Evolutionary conservation across 495 filamentous ascomycete species (phyloP), one percentile per base, ranked within the genome.

Genomic region (Aspergillus ellipticus): DNA sequence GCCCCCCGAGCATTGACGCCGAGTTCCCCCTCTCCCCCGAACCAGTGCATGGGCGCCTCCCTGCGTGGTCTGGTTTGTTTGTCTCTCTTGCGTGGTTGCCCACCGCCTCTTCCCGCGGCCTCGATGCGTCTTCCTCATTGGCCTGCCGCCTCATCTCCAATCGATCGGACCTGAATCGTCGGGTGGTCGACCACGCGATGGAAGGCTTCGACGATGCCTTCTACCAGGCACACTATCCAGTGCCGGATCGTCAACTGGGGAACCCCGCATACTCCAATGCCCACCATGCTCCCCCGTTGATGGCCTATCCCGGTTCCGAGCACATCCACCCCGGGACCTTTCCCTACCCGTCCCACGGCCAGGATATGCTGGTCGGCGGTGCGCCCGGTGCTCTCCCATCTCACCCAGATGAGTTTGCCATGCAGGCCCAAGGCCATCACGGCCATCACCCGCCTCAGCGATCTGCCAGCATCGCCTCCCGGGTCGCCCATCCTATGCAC

Each of bases 401-500:
- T n/a, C 65, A 66, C 24, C 58, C 63, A 9, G 31, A 31, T n/a
- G 59, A 61, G 9, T 21, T 62, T 10, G 33, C 62, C 9, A 24
- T 68, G 28, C 54, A 63, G 35, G 42, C 33, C 45, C 57, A 61
- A 43, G 59, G 55, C 28, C 61, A 56, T 10, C 33, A 48, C 24
- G 45, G 24, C 54, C 29, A 17, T 51, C 28, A 45, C 21, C 41
- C 33, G 31, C 13, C 45, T 20, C 6, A 22, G 13, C 45, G 10
- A 13, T 9, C 45, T 19, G 51, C 48, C 8, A 58, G 65, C 9
- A 22, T 70, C 21, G 66, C 66, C 26, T 60, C 58, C 22, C 70
- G 59, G 20, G 51, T 64, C 22, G 56, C 64, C 11, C 66, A 65
- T 56, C 57, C 63, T 3, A 71, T 71, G 55, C 50, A 70, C 43